Conservation (phyloP, 2,329 filamentous ascomycete genomes). For the Penicillium nordicum region DNA sequence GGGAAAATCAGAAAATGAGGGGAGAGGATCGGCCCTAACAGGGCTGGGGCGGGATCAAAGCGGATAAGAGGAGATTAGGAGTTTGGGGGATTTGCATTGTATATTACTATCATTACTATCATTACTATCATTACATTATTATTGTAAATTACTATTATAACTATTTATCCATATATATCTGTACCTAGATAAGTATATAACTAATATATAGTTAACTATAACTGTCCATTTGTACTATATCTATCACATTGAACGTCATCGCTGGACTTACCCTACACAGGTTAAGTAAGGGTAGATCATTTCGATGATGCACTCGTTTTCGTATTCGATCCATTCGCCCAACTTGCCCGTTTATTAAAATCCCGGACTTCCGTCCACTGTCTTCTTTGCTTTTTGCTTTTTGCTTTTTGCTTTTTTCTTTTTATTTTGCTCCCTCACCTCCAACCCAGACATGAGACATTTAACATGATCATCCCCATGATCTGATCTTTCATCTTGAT, state of each 20-base stretch:
- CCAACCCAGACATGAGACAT: not conserved
- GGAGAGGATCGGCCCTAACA: slow-evolving; percentile 20
- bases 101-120: too few relatives aligned
- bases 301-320: not conserved
- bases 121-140: too few relatives aligned
- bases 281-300: not conserved
- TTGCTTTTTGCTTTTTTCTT: not conserved
- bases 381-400: not conserved
- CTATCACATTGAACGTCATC: not conserved
- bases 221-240: too few relatives aligned
- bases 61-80: slow-evolving; percentile 13
- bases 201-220: too few relatives aligned
- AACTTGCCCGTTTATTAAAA: not conserved
- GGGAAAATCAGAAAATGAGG: slow-evolving; percentile 23
- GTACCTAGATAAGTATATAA: too few relatives aligned
- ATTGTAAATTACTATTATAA: not conserved
- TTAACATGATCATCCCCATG: not conserved
- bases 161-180: too few relatives aligned
- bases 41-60: slow-evolving; percentile 15
- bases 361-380: not conserved
- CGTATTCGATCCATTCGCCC: slow-evolving; percentile 3
- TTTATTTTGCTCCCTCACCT: too few relatives aligned
- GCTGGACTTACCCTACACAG: not conserved
- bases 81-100: not conserved
- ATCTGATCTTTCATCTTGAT: not conserved